phyloP scores from a whole-genome alignment of 371 early-diverging fungal genomes.

The Cokeromyces recurvatus region DNA sequence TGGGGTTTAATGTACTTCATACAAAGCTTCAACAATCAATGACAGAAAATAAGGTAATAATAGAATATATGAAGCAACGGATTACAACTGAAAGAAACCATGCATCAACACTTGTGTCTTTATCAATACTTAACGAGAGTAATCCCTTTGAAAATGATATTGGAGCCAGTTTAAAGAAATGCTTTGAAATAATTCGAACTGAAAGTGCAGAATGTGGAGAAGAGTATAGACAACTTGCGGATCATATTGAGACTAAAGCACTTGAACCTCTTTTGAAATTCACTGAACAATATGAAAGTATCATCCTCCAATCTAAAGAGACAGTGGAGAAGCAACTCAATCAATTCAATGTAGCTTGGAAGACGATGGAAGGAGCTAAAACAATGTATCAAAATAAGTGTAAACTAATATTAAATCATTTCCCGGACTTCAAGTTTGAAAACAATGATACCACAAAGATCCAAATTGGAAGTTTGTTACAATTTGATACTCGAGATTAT shows the following conservation, averaged over 20 bases:
- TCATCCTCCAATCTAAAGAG: conserved; percentile 45
- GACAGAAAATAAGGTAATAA: conserved; percentile 62
- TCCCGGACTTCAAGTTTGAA: conserved; percentile 11
- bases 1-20: conserved; percentile 61
- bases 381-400: conserved; percentile 12
- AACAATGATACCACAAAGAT: not conserved
- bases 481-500: conserved; percentile 13
- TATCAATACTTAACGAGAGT: conserved; percentile 23
- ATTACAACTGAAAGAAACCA: conserved; percentile 59
- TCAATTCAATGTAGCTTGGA: conserved; percentile 27
- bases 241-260: conserved; percentile 55
- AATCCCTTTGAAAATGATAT: conserved; percentile 56
- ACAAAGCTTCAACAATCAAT: conserved; percentile 61
- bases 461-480: conserved; percentile 5
- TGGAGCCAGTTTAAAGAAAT: conserved; percentile 62
- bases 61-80: conserved; percentile 59
- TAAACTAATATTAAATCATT: conserved; percentile 4
- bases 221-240: conserved; percentile 53
- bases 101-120: conserved; percentile 32
- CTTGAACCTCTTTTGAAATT: conserved; percentile 58
- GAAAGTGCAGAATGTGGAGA: conserved; percentile 57
- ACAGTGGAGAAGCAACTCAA: conserved; percentile 43
- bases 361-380: conserved; percentile 10
- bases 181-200: conserved; percentile 60
- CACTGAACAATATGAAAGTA: conserved; percentile 44